Base-by-base conservation (phyloP, 1,284 basidiomycete species). In the Tilletia walkeri region DNA sequence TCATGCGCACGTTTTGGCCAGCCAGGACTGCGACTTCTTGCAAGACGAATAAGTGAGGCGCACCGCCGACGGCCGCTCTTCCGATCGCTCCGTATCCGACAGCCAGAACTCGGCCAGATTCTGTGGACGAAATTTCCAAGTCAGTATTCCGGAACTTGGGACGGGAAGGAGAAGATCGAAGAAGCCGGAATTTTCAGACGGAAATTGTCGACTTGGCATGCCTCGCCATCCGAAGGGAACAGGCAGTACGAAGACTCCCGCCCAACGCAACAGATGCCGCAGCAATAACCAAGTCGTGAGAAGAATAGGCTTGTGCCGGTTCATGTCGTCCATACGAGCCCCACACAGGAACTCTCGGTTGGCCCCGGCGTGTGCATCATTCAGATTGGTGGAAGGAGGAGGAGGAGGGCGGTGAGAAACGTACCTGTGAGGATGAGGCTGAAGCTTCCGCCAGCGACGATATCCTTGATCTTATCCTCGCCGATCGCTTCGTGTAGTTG, bases 21-120 rank as follows among this genome's bases (percentile, higher is more conserved):
- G 38, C 16, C 6, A 63, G 49, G 14, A 38, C 20, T 7, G 67
- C 54, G 63, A 68, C 18, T 5, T 14, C 34, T 14, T 39, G 24
- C 16, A 61, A 47, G n/a, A 12, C 20, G 39, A 53, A 45, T 16
- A 9, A 24, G 1, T n/a, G 7, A 4, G 67, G 56, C 10, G 50
- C 18, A 34, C 18, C 18, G 30, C 16, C 61, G 16, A n/a, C 2
- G 20, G 7, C 18, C 16, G 18, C 16, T 68, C 16, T 20, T 18
- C 67, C 67, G 36, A 68, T 68, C 4, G 67, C 48, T 10, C 67
- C 67, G 67, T 61, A 68, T 6, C 67, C 67, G n/a, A 20, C 38
- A 12, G 67, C 34, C 14, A 68, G 61, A 7, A 68, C 48, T 30
- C 34, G 30, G 7, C 67, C 67, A 4, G 38, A 63, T 36, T 34